These are phyloP conservation scores for Globisporangium perplexum DNA, from an alignment of 352 stramenopile genomes.

Conservation along the genomic window DNA sequence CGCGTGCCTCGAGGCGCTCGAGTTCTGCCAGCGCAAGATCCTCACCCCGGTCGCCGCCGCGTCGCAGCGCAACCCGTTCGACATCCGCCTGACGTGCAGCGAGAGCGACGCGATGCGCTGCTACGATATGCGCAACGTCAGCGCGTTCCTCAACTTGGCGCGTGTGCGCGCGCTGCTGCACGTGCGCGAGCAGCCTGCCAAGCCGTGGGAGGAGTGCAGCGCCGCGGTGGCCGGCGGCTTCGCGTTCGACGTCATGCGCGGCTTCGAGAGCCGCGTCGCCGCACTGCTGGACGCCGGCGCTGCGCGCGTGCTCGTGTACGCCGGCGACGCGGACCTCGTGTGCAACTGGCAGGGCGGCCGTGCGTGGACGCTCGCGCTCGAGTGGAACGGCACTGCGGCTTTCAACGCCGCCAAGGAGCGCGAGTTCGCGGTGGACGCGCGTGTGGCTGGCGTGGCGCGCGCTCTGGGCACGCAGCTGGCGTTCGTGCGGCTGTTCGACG, in stretches of 20 bases:
- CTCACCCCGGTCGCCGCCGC: neutral
- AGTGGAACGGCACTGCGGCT: constrained; percentile 84
- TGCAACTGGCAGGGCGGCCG: constrained; percentile 95
- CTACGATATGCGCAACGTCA: constrained; percentile 2
- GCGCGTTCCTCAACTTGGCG: constrained; percentile 1
- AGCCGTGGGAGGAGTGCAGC: constrained; percentile 90
- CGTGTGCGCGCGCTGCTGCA: constrained; percentile 3
- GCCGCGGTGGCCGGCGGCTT: constrained; percentile 89
- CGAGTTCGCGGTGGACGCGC: constrained; percentile 10
- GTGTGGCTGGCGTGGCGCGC: constrained; percentile 15
- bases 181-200: constrained; percentile 28
- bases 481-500: constrained; percentile 40
- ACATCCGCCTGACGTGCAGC: constrained; percentile 29
- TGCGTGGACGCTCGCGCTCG: constrained; percentile 87
- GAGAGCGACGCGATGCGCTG: neutral
- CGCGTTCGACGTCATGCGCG: constrained; percentile 1
- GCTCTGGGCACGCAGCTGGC: constrained; percentile 20
- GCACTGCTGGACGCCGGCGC: constrained; percentile 78
- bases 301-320: constrained; percentile 90
- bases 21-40: neutral
- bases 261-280: constrained; percentile 48
- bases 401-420: constrained; percentile 58
- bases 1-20: constrained; percentile 1
- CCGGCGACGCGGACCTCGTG: constrained; percentile 94
- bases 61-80: constrained; percentile 44